Evolutionary conservation across 768 basidiomycete species (phyloP).

Genomic region (Boletus patriciae): DNA sequence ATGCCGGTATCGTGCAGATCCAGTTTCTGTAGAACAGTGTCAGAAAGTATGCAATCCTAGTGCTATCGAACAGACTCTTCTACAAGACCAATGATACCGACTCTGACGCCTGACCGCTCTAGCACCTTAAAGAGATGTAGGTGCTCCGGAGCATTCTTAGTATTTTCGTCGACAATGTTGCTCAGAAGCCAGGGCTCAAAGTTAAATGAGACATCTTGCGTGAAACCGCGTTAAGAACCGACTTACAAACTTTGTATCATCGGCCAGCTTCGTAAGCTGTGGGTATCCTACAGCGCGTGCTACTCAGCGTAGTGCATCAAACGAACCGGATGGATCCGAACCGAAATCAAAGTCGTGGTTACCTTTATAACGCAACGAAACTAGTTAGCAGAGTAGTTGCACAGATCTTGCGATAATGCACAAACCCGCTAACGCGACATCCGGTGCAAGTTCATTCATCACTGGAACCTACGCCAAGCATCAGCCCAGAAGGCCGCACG

Average conservation of each 20-base stretch:
- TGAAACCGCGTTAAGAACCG: neutral
- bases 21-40: slow-evolving; percentile 60
- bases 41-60: neutral
- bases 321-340: slow-evolving; percentile 25
- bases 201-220: neutral
- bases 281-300: slow-evolving; percentile 47
- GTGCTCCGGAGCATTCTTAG: slow-evolving; percentile 57
- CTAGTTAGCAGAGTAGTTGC: slow-evolving; percentile 5
- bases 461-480: slow-evolving; percentile 66
- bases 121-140: slow-evolving; percentile 63
- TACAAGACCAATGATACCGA: slow-evolving; percentile 84
- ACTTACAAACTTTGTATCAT: slow-evolving; percentile 75
- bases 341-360: slow-evolving; percentile 94
- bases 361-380: slow-evolving; percentile 41
- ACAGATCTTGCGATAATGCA: slow-evolving; percentile 1
- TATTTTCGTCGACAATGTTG: slow-evolving; percentile 74
- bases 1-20: slow-evolving; percentile 84
- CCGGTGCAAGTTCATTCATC: slow-evolving; percentile 76
- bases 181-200: slow-evolving; percentile 83
- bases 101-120: slow-evolving; percentile 64
- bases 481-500: neutral
- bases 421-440: slow-evolving; percentile 78
- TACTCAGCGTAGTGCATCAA: neutral
- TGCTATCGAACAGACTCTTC: slow-evolving; percentile 56
- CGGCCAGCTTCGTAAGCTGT: slow-evolving; percentile 62